Evolutionary conservation across 2,329 filamentous ascomycete genomes (phyloP), one percentile per base, ranked within the genome.

Genomic region (Acephala macrosclerotiorum): DNA sequence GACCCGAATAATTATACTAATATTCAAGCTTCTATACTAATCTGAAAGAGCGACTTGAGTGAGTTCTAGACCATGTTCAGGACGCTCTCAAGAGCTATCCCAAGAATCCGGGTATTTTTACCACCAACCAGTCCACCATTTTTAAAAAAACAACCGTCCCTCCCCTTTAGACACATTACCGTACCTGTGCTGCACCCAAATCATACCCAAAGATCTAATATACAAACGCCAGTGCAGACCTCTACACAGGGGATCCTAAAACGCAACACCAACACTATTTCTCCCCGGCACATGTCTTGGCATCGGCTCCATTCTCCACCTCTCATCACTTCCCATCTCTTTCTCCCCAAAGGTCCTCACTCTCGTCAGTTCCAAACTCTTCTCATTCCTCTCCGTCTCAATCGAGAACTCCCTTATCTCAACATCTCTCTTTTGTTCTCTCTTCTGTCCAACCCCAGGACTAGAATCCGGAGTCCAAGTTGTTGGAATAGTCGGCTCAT

Each of bases 261-360:
- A 81, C 2, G 83, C 82, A 67, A 85, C 79, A 8, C 82, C 82
- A 22, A 84, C 82, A 66, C 80, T 82, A 70, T 68, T 67, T 45
- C 70, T 74, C 63, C 66, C 73, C 69, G 67, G 72, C 36, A 68
- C 73, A 73, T 61, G 71, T 65, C 65, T 63, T 65, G 66, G 69
- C 25, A 69, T 67, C 60, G 73, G 78, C 65, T 80, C 79, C 59
- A 80, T 74, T 58, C 79, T 78, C 57, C 78, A 75, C 65, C 78
- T 81, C 12, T 80, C 79, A 35, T 65, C 66, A 55, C 42, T 35
- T 14, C 61, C 62, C 33, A 63, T 60, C 42, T 71, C 67, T 42
- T 70, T 68, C 67, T 72, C 68, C 20, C 70, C 71, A 64, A 74
- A 72, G 1, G 71, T 75, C 57, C 70, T 66, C 8, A 67, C 61